A percentile compares a stretch with the other conserved stretches of the same genome.
Evolutionary conservation across 306 rosid species (phyloP).

Genomic region (Amphicarpaea edgeworthii): DNA sequence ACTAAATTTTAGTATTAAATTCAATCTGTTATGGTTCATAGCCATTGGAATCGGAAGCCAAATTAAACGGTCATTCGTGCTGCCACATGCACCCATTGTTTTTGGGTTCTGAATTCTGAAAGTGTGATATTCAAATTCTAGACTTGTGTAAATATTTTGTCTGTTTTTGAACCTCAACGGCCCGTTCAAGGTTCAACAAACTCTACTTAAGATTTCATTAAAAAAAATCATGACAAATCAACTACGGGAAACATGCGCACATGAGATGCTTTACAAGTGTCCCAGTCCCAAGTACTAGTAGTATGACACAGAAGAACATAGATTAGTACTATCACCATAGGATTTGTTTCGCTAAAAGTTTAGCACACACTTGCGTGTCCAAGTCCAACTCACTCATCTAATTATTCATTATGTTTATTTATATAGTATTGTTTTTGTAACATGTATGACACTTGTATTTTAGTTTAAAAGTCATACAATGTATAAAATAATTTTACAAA

Average conservation of each 20-base stretch:
- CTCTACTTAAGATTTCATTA: background rate
- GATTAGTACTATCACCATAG: background rate
- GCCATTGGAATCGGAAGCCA: too few species aligned
- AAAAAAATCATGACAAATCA: background rate
- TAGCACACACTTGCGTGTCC: conserved; percentile 22
- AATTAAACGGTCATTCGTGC: background rate
- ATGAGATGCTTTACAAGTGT: conserved; percentile 33
- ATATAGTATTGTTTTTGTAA: too few species aligned
- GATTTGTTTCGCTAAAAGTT: background rate
- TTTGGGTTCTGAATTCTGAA: background rate
- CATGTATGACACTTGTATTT: too few species aligned
- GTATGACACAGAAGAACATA: background rate
- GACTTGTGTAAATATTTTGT: background rate
- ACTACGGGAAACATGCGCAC: conserved; percentile 3
- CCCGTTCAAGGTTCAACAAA: background rate
- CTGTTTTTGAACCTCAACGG: background rate
- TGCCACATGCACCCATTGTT: background rate
- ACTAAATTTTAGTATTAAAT: background rate
- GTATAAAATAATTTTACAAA: too few species aligned
- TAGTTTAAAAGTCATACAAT: too few species aligned
- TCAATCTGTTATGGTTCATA: background rate
- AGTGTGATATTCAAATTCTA: background rate
- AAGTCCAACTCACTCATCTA: conserved; percentile 10
- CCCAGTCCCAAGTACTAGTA: background rate
- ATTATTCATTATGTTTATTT: background rate